phyloP scores from a whole-genome alignment of 2,329 filamentous ascomycete genomes.

The Tolypocladium ovalisporum region DNA sequence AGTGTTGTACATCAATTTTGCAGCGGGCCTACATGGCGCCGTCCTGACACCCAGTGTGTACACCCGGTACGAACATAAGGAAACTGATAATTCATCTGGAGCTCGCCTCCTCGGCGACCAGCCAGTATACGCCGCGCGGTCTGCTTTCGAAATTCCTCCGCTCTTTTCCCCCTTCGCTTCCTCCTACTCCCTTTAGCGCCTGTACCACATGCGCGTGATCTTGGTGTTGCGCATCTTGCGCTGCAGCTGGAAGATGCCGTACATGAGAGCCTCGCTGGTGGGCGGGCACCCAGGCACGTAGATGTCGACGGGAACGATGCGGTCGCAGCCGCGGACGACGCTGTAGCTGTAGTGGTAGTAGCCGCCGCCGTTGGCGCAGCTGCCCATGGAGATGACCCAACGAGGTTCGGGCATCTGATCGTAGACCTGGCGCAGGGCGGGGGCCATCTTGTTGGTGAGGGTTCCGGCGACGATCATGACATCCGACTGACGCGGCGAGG shows the following conservation, averaged over 20 bases:
- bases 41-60: neutral
- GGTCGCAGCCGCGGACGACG: conserved; percentile 64
- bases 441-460: conserved; percentile 93
- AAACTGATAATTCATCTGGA: neutral
- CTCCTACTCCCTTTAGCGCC: conserved; percentile 32
- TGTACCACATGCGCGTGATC: conserved; percentile 47
- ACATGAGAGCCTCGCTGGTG: conserved; percentile 51
- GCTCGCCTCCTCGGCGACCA: neutral
- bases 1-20: neutral
- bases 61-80: neutral
- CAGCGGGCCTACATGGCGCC: neutral
- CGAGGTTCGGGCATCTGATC: conserved; percentile 91
- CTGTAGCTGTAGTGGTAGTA: conserved; percentile 84
- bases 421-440: conserved; percentile 80
- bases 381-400: conserved; percentile 79
- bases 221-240: conserved; percentile 59
- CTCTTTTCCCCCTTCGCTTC: neutral
- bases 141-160: neutral
- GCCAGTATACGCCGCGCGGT: neutral
- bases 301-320: conserved; percentile 69
- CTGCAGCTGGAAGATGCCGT: conserved; percentile 64
- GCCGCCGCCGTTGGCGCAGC: conserved; percentile 73
- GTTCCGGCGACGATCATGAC: conserved; percentile 93
- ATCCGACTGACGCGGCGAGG: conserved; percentile 77
- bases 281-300: conserved; percentile 68